Evolutionary conservation across 2,329 filamentous ascomycete species (phyloP).

Genomic region (Cyphellophora europaea): DNA sequence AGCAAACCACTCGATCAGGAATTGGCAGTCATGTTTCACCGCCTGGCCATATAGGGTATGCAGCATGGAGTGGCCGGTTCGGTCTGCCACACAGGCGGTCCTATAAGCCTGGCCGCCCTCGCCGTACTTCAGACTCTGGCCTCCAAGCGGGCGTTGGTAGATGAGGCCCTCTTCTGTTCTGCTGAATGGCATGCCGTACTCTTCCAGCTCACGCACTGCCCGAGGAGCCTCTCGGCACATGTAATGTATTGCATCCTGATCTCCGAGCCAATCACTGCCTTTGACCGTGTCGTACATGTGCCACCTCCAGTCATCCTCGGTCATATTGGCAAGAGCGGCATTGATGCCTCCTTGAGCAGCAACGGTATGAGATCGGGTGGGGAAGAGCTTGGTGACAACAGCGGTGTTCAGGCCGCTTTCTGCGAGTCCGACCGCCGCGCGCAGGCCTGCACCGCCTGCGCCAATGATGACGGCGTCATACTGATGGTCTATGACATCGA

Average conservation of each 20-base stretch:
- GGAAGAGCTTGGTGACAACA: slow-evolving; percentile 55
- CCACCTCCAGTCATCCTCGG: slow-evolving; percentile 97
- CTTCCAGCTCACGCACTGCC: slow-evolving; percentile 70
- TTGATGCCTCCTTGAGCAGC: slow-evolving; percentile 58
- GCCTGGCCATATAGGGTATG: slow-evolving; percentile 90
- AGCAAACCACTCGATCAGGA: slow-evolving; percentile 92
- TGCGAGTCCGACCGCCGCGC: slow-evolving; percentile 53
- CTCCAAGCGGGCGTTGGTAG: slow-evolving; percentile 60
- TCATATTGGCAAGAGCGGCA: slow-evolving; percentile 61
- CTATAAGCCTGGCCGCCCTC: slow-evolving; percentile 88
- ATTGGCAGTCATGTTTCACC: slow-evolving; percentile 83
- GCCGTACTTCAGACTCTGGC: slow-evolving; percentile 77
- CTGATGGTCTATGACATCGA: slow-evolving; percentile 13
- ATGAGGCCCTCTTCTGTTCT: slow-evolving; percentile 23
- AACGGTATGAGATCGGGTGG: slow-evolving; percentile 54
- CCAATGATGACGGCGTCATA: slow-evolving; percentile 61
- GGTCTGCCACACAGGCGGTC: slow-evolving; percentile 71
- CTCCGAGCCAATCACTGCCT: slow-evolving; percentile 93
- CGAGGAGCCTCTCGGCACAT: slow-evolving; percentile 93
- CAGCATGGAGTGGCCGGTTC: slow-evolving; percentile 81
- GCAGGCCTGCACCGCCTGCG: slow-evolving; percentile 53
- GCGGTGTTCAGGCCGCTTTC: slow-evolving; percentile 55
- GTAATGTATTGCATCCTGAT: slow-evolving; percentile 96
- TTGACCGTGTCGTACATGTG: slow-evolving; percentile 99
- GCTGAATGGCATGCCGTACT: slow-evolving; percentile 47